Conservation (phyloP, 225 moss, liverwort and hornwort genomes). For the Rhytidiadelphus loreus region DNA sequence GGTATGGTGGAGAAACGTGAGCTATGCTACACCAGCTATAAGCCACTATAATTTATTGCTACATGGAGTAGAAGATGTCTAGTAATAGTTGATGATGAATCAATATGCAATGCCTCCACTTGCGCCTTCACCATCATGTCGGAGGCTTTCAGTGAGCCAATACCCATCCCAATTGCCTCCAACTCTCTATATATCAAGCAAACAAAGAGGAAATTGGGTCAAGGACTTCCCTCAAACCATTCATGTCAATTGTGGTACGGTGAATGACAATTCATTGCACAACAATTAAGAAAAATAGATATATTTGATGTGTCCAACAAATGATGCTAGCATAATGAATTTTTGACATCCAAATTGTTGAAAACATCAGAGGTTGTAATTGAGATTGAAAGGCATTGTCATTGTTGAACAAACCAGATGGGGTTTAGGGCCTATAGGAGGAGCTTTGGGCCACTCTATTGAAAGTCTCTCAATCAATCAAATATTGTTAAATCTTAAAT, state of each 20-base stretch:
- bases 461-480: neutral
- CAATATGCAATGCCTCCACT: constrained; percentile 92
- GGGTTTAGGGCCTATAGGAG: neutral
- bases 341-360: neutral
- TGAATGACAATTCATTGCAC: neutral
- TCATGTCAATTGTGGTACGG: neutral
- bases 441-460: neutral
- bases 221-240: neutral
- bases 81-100: neutral
- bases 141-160: constrained; percentile 94
- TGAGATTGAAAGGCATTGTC: neutral
- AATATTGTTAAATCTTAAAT: neutral
- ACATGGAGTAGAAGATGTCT: neutral
- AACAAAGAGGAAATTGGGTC: neutral
- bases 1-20: neutral
- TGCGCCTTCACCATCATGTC: constrained; percentile 71
- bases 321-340: neutral
- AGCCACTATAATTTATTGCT: neutral
- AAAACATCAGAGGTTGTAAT: neutral
- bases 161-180: constrained; percentile 99
- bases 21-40: neutral
- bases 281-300: neutral
- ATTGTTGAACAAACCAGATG: neutral
- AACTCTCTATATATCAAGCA: constrained; percentile 42
- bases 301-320: neutral